Evolutionary conservation across 192 early-diverging fungal species (phyloP).

Genomic region (Neocallimastix lanati): DNA sequence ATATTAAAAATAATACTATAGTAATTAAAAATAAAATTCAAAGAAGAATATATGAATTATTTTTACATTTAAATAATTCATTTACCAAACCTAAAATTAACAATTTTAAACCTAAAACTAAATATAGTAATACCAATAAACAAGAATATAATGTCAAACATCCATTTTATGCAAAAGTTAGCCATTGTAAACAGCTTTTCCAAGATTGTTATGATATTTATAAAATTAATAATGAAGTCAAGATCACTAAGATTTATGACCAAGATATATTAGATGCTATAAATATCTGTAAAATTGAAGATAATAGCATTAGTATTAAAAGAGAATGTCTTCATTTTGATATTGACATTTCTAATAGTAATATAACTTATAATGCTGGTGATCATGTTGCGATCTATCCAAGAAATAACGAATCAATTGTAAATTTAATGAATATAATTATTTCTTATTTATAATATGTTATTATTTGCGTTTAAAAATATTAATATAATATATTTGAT

Average conservation of each 20-base stretch:
- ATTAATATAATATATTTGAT: too few species aligned
- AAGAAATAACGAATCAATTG: slow-evolving; percentile 48
- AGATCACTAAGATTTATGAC: not conserved
- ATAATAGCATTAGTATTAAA: slow-evolving; percentile 14
- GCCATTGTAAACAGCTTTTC: slow-evolving; percentile 47
- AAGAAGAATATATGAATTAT: not conserved
- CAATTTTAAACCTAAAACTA: not conserved
- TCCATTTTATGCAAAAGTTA: slow-evolving; percentile 58
- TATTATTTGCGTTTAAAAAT: too few species aligned
- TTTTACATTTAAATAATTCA: slow-evolving; percentile 1
- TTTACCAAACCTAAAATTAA: not conserved
- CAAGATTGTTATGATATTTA: slow-evolving; percentile 9
- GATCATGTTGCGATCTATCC: slow-evolving; percentile 92
- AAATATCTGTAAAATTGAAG: slow-evolving; percentile 5
- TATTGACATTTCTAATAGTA: slow-evolving; percentile 65
- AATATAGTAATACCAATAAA: not conserved
- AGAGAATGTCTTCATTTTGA: slow-evolving; percentile 87
- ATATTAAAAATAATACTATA: not conserved
- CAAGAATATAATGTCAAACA: slow-evolving; percentile 62
- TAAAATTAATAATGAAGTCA: not conserved
- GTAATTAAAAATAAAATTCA: not conserved
- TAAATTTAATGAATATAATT: not conserved
- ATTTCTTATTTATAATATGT: too few species aligned
- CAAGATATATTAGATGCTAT: slow-evolving; percentile 1
- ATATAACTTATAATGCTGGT: slow-evolving; percentile 73